A percentile compares a stretch with the other conserved stretches of the same genome.
Evolutionary conservation across 164 flowering plant genomes (phyloP).

Genomic region (Tinospora cordifolia): DNA sequence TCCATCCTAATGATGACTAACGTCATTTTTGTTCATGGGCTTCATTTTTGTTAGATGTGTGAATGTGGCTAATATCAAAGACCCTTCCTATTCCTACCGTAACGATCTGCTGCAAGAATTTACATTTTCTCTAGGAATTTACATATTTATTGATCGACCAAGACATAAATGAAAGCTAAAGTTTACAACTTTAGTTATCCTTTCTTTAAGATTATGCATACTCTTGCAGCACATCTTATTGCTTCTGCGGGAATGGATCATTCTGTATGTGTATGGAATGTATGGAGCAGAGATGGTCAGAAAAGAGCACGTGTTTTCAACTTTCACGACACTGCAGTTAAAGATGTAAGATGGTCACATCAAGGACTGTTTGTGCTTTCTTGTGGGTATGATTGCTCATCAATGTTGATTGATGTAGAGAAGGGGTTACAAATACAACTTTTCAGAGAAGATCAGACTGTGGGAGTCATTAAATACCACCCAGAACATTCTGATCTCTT

Average conservation of each 20-base stretch:
- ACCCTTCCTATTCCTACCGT: too few relatives aligned
- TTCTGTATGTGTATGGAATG: constrained; percentile 74
- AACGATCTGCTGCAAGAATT: too few relatives aligned
- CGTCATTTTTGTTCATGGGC: too few relatives aligned
- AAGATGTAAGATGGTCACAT: constrained; percentile 76
- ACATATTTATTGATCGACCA: not conserved
- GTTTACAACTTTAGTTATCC: not conserved
- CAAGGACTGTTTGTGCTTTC: constrained; percentile 69
- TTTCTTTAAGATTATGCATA: constrained; percentile 16
- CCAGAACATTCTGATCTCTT: constrained; percentile 61
- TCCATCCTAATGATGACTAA: too few relatives aligned
- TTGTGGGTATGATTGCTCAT: constrained; percentile 81
- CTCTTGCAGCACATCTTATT: constrained; percentile 82
- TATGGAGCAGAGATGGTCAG: constrained; percentile 57
- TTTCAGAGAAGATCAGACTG: constrained; percentile 67
- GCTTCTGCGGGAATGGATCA: constrained; percentile 97
- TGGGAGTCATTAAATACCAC: constrained; percentile 65
- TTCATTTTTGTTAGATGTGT: too few relatives aligned
- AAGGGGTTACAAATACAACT: constrained; percentile 53
- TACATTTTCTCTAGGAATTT: too few relatives aligned
- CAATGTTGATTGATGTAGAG: constrained; percentile 73
- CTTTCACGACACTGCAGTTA: constrained; percentile 70
- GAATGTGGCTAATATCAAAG: too few relatives aligned
- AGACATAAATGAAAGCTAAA: not conserved
- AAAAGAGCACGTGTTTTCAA: constrained; percentile 43